Base-by-base conservation (phyloP, 108 stramenopile species). In the Fragilariopsis cylindrus region DNA sequence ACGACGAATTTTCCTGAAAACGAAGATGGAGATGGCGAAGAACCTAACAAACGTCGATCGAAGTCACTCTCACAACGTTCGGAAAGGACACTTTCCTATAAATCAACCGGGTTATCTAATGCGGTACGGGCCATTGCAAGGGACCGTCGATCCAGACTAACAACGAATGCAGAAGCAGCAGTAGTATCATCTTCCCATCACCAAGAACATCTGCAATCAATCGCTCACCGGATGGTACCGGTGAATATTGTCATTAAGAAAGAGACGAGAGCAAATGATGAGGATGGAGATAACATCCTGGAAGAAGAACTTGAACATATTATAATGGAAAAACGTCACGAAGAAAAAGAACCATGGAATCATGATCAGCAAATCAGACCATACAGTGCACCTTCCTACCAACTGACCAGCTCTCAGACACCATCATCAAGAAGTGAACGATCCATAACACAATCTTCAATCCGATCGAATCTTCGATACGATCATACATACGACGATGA, bases 41-140 rank as follows among this genome's bases (percentile, higher is more conserved):
- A 41, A 19, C 48, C n/a, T 8, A 30, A 6, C n/a, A 12, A 12
- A 12, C 46, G 65, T 0, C 65, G 65, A 67, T 48, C 65, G 5
- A 48, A 67, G 19, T 67, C 65, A 4, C 65, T 67, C 19, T 67
- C 65, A 42, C 15, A 49, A 44, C 48, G 16, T 16, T 6, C 12
- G 15, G 65, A 48, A 67, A 7, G 65, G 0, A 1, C 46, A 21
- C 46, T 12, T 41, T 48, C 43, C 4, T 5, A 16, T 47, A 42
- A 39, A 5, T 62, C 39, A 11, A 41, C 13, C 0, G 7, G 7
- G 39, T 11, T 41, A 41, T 62, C 60, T 11, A 11, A 62, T 7
- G 60, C 60, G 9, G 43, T 62, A 42, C 6, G 39, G 60, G 39
- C 60, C 4, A 62, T 30, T 5, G 12, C 39, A 42, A 62, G 7